Evolutionary conservation across 2,329 filamentous ascomycete species (phyloP).

Genomic region (Neocatenulostroma microsporum): DNA sequence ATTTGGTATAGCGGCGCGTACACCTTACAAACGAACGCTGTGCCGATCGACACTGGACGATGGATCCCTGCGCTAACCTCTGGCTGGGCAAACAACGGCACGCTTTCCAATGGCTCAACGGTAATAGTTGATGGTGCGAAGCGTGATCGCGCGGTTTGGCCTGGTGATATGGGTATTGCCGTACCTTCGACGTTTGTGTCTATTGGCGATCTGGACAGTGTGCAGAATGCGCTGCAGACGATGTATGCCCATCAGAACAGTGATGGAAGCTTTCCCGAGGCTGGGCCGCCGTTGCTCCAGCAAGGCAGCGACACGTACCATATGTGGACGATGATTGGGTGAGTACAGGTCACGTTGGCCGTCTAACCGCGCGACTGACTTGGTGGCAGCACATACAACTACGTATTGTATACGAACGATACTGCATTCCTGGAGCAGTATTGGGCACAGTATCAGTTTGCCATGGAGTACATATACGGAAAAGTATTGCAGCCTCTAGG

Average conservation of each 20-base stretch:
- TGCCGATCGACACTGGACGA: slow-evolving; percentile 29
- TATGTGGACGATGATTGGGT: slow-evolving; percentile 32
- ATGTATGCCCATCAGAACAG: slow-evolving; percentile 38
- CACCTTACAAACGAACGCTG: slow-evolving; percentile 32
- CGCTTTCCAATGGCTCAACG: slow-evolving; percentile 26
- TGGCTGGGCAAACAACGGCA: slow-evolving; percentile 31
- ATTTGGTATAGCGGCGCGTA: slow-evolving; percentile 50
- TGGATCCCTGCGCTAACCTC: slow-evolving; percentile 16
- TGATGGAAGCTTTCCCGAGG: slow-evolving; percentile 33
- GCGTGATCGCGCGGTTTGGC: slow-evolving; percentile 34
- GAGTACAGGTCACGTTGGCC: neutral
- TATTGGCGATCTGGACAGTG: slow-evolving; percentile 37
- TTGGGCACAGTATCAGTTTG: slow-evolving; percentile 39
- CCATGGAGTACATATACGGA: slow-evolving; percentile 35
- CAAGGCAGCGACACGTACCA: slow-evolving; percentile 46
- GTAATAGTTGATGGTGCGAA: slow-evolving; percentile 36
- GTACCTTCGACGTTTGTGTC: slow-evolving; percentile 36
- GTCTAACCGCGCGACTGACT: neutral
- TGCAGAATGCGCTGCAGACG: slow-evolving; percentile 41
- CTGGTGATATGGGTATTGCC: slow-evolving; percentile 46
- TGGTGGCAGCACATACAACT: slow-evolving; percentile 33
- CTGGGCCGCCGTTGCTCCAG: slow-evolving; percentile 33
- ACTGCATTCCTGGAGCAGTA: slow-evolving; percentile 32
- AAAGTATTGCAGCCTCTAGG: slow-evolving; percentile 36
- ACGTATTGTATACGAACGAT: slow-evolving; percentile 35